These are phyloP conservation scores for Rosa persica DNA, from an alignment of 306 rosid species.

Conservation along the genomic window DNA sequence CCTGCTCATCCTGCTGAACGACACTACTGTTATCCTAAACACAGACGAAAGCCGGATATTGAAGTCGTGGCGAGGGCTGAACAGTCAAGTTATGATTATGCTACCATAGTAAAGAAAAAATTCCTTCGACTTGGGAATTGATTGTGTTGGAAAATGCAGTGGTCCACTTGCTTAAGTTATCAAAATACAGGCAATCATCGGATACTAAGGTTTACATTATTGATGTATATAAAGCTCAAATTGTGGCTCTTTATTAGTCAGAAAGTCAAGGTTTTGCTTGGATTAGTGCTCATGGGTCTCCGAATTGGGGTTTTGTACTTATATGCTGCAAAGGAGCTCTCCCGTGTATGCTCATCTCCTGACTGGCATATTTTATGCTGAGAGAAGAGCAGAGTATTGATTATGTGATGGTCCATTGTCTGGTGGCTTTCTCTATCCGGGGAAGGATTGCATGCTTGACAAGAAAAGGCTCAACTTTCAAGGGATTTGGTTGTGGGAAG, in stretches of 20 bases:
- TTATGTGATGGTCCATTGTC: background rate
- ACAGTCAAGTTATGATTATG: background rate
- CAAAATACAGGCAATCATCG: background rate
- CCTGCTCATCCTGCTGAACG: slow-evolving; percentile 19
- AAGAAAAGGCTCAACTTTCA: background rate
- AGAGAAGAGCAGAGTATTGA: background rate
- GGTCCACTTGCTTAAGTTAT: background rate
- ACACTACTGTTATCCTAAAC: slow-evolving; percentile 13
- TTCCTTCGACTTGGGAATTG: background rate
- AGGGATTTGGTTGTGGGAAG: background rate
- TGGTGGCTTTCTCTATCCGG: background rate
- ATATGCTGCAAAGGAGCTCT: background rate
- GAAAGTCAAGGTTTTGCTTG: background rate
- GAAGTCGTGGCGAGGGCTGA: background rate
- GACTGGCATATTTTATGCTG: background rate
- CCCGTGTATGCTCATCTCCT: background rate
- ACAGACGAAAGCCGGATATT: background rate
- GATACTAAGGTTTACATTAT: background rate
- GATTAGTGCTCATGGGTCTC: background rate
- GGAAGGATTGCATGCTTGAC: background rate
- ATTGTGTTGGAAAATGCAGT: background rate
- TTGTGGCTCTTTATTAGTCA: background rate
- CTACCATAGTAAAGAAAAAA: background rate
- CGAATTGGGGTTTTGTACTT: background rate
- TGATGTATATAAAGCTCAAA: background rate